Conservation (phyloP, 2,329 filamentous ascomycete species). For the Diplodia mutila region DNA sequence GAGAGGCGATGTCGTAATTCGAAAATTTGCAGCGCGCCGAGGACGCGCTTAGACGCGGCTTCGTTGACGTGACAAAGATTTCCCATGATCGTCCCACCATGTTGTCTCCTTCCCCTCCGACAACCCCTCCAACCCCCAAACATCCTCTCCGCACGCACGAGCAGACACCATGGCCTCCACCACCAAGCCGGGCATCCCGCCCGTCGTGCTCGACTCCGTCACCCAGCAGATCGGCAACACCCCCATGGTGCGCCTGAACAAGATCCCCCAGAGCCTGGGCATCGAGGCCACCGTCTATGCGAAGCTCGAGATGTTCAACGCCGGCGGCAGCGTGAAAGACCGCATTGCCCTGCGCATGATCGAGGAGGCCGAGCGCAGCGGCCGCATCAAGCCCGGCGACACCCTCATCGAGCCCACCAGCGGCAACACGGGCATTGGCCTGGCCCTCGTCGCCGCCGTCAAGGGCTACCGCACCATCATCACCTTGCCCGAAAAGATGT, state of each 20-base stretch:
- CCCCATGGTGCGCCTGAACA: slow-evolving; percentile 91
- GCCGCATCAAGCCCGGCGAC: slow-evolving; percentile 94
- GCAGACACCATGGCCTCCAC: slow-evolving; percentile 49
- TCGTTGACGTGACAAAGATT: background rate
- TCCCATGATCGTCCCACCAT: slow-evolving; percentile 1
- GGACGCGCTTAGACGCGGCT: background rate
- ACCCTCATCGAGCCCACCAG: slow-evolving; percentile 97
- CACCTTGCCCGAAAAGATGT: slow-evolving; percentile 99
- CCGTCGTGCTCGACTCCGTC: slow-evolving; percentile 66
- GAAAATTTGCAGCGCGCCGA: background rate
- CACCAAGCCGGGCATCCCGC: slow-evolving; percentile 56
- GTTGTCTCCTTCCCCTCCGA: background rate
- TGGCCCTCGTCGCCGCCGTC: slow-evolving; percentile 90
- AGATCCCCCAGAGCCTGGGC: slow-evolving; percentile 86
- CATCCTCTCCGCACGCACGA: background rate
- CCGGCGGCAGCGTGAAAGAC: slow-evolving; percentile 92
- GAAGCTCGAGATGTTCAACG: slow-evolving; percentile 92
- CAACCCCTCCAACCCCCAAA: background rate
- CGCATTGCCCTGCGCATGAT: slow-evolving; percentile 97
- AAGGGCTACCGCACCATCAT: slow-evolving; percentile 99
- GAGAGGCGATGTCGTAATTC: background rate
- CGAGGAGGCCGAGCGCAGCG: slow-evolving; percentile 87
- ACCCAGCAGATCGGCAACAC: slow-evolving; percentile 93
- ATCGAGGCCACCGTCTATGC: slow-evolving; percentile 88
- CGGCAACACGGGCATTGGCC: slow-evolving; percentile 95